Evolutionary conservation across 2,329 filamentous ascomycete species (phyloP).

Genomic region (Whalleya microplaca): DNA sequence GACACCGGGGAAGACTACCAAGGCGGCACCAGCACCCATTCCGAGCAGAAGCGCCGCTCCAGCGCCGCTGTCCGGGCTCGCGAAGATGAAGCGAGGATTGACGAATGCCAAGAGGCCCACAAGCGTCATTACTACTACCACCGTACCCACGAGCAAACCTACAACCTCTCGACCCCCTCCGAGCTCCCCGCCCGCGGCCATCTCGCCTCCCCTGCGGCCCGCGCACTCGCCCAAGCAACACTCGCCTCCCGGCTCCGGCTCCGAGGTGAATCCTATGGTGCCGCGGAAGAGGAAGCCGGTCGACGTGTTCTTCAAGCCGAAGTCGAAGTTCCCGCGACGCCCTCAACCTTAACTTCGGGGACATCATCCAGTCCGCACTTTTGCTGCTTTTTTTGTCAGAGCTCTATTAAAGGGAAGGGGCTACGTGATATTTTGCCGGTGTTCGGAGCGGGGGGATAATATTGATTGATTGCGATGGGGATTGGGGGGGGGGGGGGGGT

Average conservation of each 20-base stretch:
- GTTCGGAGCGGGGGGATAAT: too few relatives aligned
- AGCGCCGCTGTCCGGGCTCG: slow-evolving; percentile 8
- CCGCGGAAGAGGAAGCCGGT: slow-evolving; percentile 48
- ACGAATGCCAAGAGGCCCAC: slow-evolving; percentile 8
- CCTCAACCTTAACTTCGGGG: too few relatives aligned
- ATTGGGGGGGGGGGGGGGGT: too few relatives aligned
- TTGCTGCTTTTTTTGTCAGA: too few relatives aligned
- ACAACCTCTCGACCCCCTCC: slow-evolving; percentile 7
- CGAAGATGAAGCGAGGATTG: slow-evolving; percentile 19
- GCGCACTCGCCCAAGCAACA: not conserved
- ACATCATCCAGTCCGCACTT: too few relatives aligned
- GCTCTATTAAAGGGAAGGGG: too few relatives aligned
- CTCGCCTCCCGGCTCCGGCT: slow-evolving; percentile 1
- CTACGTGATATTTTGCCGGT: too few relatives aligned
- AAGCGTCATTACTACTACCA: slow-evolving; percentile 1
- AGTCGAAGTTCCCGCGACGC: slow-evolving; percentile 39
- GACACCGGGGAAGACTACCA: not conserved
- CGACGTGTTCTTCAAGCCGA: slow-evolving; percentile 55
- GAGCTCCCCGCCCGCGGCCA: slow-evolving; percentile 4
- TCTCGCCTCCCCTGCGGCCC: not conserved
- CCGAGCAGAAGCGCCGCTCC: not conserved
- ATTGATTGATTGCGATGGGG: too few relatives aligned
- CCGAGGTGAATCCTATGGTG: slow-evolving; percentile 9
- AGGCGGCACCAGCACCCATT: not conserved
- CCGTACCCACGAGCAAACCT: not conserved